Evolutionary conservation across 2,329 filamentous ascomycete species (phyloP).

Genomic region (Cyphellophora europaea): DNA sequence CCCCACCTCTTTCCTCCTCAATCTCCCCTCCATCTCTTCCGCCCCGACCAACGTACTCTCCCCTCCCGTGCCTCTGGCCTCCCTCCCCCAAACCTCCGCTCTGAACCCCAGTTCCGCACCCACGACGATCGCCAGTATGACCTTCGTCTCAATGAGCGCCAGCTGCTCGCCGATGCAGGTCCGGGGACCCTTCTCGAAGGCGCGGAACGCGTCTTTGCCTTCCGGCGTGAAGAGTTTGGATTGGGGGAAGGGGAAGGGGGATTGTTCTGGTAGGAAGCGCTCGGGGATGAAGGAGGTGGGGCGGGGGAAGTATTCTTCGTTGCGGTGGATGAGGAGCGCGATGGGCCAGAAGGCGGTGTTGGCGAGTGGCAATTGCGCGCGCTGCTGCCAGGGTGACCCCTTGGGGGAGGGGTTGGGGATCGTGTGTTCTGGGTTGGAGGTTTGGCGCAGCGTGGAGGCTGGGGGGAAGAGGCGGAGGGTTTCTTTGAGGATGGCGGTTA

Average conservation of each 20-base stretch:
- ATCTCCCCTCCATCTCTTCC: conserved; percentile 1
- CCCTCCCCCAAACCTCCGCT: conserved; percentile 25
- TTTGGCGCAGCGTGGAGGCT: conserved; percentile 12
- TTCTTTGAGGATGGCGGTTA: conserved; percentile 44
- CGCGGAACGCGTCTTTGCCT: conserved; percentile 40
- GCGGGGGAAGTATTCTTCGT: conserved; percentile 32
- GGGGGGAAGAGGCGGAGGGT: conserved; percentile 43
- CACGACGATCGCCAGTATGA: conserved; percentile 40
- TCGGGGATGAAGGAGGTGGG: conserved; percentile 40
- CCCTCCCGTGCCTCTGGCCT: conserved; percentile 3
- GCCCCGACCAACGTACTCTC: conserved; percentile 1
- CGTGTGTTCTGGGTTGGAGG: neutral
- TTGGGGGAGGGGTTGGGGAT: conserved; percentile 2
- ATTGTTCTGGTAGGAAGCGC: conserved; percentile 28
- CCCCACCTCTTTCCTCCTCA: neutral
- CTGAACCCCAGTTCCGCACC: conserved; percentile 40
- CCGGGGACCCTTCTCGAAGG: conserved; percentile 46
- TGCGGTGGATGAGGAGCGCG: conserved; percentile 25
- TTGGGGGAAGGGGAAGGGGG: conserved; percentile 10
- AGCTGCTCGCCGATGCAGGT: conserved; percentile 51
- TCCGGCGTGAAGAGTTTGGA: conserved; percentile 24
- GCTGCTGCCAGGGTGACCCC: conserved; percentile 3
- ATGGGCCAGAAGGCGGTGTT: conserved; percentile 15
- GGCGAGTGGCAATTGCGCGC: conserved; percentile 12
- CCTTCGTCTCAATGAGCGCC: conserved; percentile 43